Evolutionary conservation across 1,284 basidiomycete genomes (phyloP), one percentile per base, ranked within the genome.

Genomic region (Psilocybe mexicana): DNA sequence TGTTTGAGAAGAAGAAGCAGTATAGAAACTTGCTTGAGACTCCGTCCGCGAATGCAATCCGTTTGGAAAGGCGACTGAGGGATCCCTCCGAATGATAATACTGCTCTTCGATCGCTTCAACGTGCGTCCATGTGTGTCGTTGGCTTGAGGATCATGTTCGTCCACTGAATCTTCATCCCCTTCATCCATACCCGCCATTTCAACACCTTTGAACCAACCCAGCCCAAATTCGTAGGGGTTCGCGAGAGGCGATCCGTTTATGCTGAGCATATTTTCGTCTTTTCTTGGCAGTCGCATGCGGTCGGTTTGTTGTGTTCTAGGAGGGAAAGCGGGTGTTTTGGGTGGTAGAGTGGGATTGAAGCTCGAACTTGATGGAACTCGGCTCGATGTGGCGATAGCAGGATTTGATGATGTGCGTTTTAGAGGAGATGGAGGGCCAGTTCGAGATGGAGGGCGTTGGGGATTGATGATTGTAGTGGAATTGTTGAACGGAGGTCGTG

Each of bases 211-310:
- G 45, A 77, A 73, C 84, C 78, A 86, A 11, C 76, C 79, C 44
- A 81, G 66, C 11, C 81, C 82, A 55, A 86, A 79, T 55, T 83
- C 76, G 64, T 86, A 86, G 0, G 89, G 89, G 67, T 91, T 90
- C 6, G 86, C 82, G 7, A 92, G 76, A 0, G 90, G 90, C 0
- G 88, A 90, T 3, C 90, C 90, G 59, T 92, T 92, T 23, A 87
- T 71, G 65, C 87, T 90, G 50, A 92, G 78, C 81, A 92, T 82
- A 62, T 76, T 83, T 69, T 92, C 89, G 61, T 90, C 83, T 63
- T 79, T 81, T 50, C 86, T 81, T 6, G 88, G 87, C 68, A 83
- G 68, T 14, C 82, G 79, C 58, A 78, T 61, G 2, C 64, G 47
- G 50, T 70, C 55, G 47, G 57, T 59, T 28, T 63, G 47, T 40